Base-by-base conservation (phyloP, 805 yeast species). In the Candida corydali region DNA sequence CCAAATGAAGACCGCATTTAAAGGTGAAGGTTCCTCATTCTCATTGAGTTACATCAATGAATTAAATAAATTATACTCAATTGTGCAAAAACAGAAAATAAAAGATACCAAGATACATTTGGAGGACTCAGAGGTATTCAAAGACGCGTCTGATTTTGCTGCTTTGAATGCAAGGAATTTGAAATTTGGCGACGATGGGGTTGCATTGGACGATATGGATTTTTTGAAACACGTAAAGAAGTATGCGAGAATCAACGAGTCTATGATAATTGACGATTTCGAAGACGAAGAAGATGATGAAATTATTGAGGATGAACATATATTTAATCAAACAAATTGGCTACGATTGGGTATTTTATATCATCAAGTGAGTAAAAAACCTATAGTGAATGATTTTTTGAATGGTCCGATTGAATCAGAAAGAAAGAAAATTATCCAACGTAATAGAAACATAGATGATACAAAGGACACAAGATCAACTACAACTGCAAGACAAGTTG, bases 321-420 rank as follows among this genome's bases (percentile, higher is more conserved):
- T 50, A 1, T 78, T 76, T 49, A 61, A 66, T 20, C 64, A 65
- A 15, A 69, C 68, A 44, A 71, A 82, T 50, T 82, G 89, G 86
- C 54, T 73, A 26, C 62, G 65, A 35, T 52, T 82, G 17, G 89
- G 88, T 0, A 55, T 73, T 2, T 50, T 78, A 20, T 75, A 67
- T 44, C 59, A 70, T 42, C 55, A 65, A 41, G 50, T 70, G 23
- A 73, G 82, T 38, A 51, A 51, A 3, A 66, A 70, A 34, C 69
- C 83, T 0, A 56, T 69, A 0, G 70, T 76, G 0, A 60, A 69
- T 15, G 84, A 80, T 43, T 85, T 82, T 51, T 56, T 86, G 42
- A 61, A 79, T 37, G 95, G 94, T 0, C 88, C 94, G 0, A 59
- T 86, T 28, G 77, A 74, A 12, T 64, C 80, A 2, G 82, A 81